Evolutionary conservation across 306 rosid species (phyloP).

Genomic region (Sindora glabra): DNA sequence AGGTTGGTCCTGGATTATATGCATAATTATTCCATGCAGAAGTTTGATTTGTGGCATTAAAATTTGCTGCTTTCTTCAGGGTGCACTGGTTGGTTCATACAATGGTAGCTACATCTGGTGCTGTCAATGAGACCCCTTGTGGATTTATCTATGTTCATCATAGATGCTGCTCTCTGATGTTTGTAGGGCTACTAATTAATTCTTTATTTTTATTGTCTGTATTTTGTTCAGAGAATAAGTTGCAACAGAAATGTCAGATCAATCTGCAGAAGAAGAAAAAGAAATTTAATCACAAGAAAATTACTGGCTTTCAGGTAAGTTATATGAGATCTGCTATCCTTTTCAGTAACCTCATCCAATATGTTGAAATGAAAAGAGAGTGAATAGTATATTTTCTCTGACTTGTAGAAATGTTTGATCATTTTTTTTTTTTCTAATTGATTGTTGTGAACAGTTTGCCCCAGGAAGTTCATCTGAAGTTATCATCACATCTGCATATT

Average conservation of each 20-base stretch:
- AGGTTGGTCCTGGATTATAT: slow-evolving; percentile 52
- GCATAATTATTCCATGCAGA: neutral
- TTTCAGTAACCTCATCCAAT: neutral
- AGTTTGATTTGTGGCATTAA: slow-evolving; percentile 14
- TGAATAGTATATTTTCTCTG: neutral
- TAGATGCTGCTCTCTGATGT: neutral
- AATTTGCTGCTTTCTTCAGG: slow-evolving; percentile 48
- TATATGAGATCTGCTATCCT: neutral
- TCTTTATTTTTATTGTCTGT: slow-evolving; percentile 3
- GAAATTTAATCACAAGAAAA: slow-evolving; percentile 85
- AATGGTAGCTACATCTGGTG: slow-evolving; percentile 98
- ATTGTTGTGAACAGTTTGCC: slow-evolving; percentile 70
- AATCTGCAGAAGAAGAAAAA: slow-evolving; percentile 95
- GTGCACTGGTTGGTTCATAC: slow-evolving; percentile 90
- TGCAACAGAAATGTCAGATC: slow-evolving; percentile 74
- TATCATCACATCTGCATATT: slow-evolving; percentile 90
- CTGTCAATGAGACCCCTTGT: neutral
- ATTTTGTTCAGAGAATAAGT: slow-evolving; percentile 64
- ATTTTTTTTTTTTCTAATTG: slow-evolving; percentile 6
- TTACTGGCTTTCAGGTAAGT: slow-evolving; percentile 96
- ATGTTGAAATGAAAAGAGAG: neutral
- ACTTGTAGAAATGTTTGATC: slow-evolving; percentile 8
- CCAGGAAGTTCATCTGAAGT: slow-evolving; percentile 96
- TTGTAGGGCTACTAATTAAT: slow-evolving; percentile 15
- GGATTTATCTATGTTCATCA: neutral